These are phyloP conservation scores for Daedaleopsis nitida DNA, from an alignment of 768 basidiomycete genomes.

Conservation along the genomic window DNA sequence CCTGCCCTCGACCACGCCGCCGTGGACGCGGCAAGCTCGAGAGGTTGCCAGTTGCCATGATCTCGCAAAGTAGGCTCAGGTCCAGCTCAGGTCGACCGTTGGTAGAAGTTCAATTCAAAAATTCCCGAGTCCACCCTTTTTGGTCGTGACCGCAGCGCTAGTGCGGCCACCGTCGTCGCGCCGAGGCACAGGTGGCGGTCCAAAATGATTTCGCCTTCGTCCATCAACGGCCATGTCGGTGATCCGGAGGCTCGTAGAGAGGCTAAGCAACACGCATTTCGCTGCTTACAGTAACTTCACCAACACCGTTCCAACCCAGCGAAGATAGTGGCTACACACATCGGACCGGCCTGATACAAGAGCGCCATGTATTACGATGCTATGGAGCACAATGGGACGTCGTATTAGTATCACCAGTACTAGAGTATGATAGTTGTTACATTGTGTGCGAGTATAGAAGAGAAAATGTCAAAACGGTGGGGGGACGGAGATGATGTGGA, in stretches of 20 bases:
- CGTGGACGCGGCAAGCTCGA: too few species aligned
- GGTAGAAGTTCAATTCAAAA: too few species aligned
- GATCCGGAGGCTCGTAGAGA: conserved; percentile 14
- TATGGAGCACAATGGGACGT: conserved; percentile 19
- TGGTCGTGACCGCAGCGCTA: not conserved
- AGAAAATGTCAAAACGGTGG: conserved; percentile 7
- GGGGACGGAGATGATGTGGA: conserved; percentile 6
- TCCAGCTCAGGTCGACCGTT: too few species aligned
- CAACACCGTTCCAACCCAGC: conserved; percentile 14
- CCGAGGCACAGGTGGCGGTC: not conserved
- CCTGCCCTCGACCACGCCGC: too few species aligned
- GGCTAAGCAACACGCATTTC: not conserved
- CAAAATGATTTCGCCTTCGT: not conserved
- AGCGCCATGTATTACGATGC: conserved; percentile 23
- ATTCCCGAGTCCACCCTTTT: too few species aligned
- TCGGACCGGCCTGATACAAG: conserved; percentile 2
- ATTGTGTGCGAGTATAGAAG: conserved; percentile 19
- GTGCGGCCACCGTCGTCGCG: not conserved
- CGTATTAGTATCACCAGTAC: conserved; percentile 25
- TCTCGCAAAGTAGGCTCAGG: too few species aligned
- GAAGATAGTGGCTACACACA: conserved; percentile 3
- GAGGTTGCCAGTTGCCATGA: too few species aligned
- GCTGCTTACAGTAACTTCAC: not conserved
- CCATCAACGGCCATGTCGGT: not conserved
- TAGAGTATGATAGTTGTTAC: conserved; percentile 30